These are phyloP conservation scores for Neurospora tetrasperma DNA, from an alignment of 495 filamentous ascomycete genomes.

Conservation along the genomic window DNA sequence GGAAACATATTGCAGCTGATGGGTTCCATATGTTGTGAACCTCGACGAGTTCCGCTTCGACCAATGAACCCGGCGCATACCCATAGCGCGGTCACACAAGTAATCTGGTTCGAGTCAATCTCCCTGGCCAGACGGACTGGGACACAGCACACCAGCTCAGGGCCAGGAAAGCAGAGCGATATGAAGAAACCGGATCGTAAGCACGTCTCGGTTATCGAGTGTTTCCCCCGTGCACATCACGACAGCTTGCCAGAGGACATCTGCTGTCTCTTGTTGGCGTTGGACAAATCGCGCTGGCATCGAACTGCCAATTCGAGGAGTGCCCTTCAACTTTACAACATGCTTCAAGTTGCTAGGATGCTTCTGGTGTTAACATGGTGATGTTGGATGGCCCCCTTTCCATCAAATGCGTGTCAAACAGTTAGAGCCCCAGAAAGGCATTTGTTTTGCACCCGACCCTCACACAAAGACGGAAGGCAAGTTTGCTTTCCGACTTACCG, in stretches of 20 bases:
- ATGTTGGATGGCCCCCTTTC: neutral
- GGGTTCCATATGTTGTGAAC: conserved; percentile 18
- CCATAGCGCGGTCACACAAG: conserved; percentile 12
- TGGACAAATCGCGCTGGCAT: neutral
- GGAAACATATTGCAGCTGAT: conserved; percentile 12
- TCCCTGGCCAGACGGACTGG: conserved; percentile 1
- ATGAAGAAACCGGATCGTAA: neutral
- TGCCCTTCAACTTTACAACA: neutral
- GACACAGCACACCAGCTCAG: neutral
- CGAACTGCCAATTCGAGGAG: neutral
- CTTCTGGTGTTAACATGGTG: neutral
- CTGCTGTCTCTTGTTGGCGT: neutral
- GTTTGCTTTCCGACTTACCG: neutral
- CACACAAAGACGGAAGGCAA: neutral
- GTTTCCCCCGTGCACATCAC: neutral
- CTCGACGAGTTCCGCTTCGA: conserved; percentile 10
- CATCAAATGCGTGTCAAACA: neutral
- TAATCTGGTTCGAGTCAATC: conserved; percentile 18
- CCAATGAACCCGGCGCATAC: conserved; percentile 15
- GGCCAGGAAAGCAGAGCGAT: neutral
- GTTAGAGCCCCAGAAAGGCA: neutral
- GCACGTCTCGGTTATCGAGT: neutral
- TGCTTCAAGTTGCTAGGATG: neutral
- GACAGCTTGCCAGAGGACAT: neutral
- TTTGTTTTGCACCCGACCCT: neutral